Percentiles rank a stretch among this genome's conserved stretches.
phyloP scores from a whole-genome alignment of 2,329 filamentous ascomycete species.

The Pestalotiopsis sp. region DNA sequence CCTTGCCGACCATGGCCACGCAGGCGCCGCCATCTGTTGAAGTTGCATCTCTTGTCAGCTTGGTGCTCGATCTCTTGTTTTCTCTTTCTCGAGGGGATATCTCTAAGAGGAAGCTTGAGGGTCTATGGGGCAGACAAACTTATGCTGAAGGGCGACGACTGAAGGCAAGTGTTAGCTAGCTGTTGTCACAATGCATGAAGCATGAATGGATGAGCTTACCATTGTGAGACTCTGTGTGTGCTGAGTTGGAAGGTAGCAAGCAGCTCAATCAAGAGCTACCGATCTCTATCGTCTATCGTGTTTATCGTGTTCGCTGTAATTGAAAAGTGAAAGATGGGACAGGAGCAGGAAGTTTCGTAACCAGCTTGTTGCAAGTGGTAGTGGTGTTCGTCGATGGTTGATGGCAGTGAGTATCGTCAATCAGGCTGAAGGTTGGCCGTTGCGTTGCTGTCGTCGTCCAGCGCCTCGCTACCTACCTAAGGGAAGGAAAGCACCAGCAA shows the following conservation, averaged over 20 bases:
- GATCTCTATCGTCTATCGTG: neutral
- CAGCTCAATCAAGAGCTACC: neutral
- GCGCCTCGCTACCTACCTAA: slow-evolving; percentile 26
- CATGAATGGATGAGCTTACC: slow-evolving; percentile 29
- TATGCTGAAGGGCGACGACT: slow-evolving; percentile 95
- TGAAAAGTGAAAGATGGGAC: neutral
- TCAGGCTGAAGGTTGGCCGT: slow-evolving; percentile 13
- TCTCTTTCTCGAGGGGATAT: neutral
- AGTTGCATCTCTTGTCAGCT: slow-evolving; percentile 1
- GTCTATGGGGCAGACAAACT: slow-evolving; percentile 58
- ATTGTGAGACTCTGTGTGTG: slow-evolving; percentile 19
- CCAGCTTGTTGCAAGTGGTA: neutral
- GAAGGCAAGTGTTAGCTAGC: slow-evolving; percentile 31
- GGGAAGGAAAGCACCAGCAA: slow-evolving; percentile 7
- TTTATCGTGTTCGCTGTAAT: neutral
- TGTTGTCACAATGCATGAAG: slow-evolving; percentile 17
- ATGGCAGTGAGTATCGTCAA: neutral
- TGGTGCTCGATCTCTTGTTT: neutral
- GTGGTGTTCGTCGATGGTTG: neutral
- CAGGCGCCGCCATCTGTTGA: slow-evolving; percentile 80
- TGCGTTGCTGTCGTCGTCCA: slow-evolving; percentile 20
- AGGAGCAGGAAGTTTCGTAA: neutral
- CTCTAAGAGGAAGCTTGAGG: slow-evolving; percentile 3
- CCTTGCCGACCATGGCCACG: slow-evolving; percentile 99
- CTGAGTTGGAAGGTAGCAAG: neutral